These are phyloP conservation scores for Ogataea paradorogensis DNA, from an alignment of 805 yeast species.

Conservation along the genomic window DNA sequence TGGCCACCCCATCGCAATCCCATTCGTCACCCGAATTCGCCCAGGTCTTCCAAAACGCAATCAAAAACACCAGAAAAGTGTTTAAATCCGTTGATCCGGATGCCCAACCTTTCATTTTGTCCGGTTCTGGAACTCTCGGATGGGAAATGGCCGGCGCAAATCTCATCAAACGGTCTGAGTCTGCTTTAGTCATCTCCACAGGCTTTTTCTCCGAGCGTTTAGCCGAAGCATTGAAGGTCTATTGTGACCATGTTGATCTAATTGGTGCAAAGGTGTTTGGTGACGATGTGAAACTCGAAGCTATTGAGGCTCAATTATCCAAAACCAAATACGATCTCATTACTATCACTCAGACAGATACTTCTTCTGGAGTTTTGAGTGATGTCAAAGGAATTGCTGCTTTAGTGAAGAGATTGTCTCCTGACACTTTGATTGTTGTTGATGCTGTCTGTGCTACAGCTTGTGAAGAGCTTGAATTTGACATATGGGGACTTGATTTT, in stretches of 20 bases:
- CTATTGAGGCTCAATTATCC: conserved; percentile 40
- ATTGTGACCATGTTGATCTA: conserved; percentile 75
- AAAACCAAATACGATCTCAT: conserved; percentile 52
- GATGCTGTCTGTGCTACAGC: conserved; percentile 96
- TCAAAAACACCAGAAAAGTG: conserved; percentile 65
- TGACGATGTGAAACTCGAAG: conserved; percentile 54
- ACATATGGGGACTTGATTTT: conserved; percentile 85
- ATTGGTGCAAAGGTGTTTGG: conserved; percentile 68
- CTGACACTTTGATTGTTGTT: conserved; percentile 78
- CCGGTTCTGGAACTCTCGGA: conserved; percentile 94
- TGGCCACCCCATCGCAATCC: conserved; percentile 81
- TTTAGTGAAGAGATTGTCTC: conserved; percentile 61
- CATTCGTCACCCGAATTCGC: conserved; percentile 87
- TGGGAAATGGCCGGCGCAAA: conserved; percentile 90
- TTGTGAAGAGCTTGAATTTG: conserved; percentile 82
- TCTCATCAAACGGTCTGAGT: conserved; percentile 61
- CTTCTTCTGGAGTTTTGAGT: conserved; percentile 89
- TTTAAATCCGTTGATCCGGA: conserved; percentile 64
- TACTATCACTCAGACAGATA: conserved; percentile 93
- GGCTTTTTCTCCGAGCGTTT: conserved; percentile 87
- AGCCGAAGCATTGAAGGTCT: conserved; percentile 68
- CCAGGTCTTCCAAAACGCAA: conserved; percentile 63
- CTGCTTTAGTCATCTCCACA: conserved; percentile 78
- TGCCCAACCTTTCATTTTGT: conserved; percentile 78
- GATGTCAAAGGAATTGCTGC: conserved; percentile 63